Percentiles rank a stretch among this genome's conserved stretches.
These are phyloP conservation scores for Dicorynia guianensis DNA, from an alignment of 306 rosid genomes.

Conservation along the genomic window DNA sequence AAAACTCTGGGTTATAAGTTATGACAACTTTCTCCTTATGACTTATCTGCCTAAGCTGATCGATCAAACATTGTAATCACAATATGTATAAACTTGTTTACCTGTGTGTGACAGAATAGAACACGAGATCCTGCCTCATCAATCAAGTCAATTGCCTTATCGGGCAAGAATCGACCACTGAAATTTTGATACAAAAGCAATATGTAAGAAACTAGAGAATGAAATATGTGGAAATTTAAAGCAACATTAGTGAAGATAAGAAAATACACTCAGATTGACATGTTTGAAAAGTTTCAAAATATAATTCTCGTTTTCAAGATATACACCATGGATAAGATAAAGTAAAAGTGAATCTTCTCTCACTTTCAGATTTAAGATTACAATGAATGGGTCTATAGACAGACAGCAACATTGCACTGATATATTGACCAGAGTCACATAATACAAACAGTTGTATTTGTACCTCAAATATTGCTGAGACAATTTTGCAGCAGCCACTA, in stretches of 20 bases:
- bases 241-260: not conserved
- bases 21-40: constrained; percentile 55
- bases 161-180: constrained; percentile 38
- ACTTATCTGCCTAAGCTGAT: constrained; percentile 62
- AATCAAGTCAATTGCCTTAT: constrained; percentile 47
- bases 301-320: not conserved
- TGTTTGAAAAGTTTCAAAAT: too few relatives aligned
- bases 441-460: not conserved
- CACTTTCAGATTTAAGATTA: not conserved
- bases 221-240: not conserved
- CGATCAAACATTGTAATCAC: constrained; percentile 39
- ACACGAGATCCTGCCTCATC: constrained; percentile 45
- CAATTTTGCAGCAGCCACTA: constrained; percentile 69
- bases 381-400: not conserved
- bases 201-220: not conserved
- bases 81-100: not conserved
- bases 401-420: not conserved
- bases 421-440: not conserved
- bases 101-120: constrained; percentile 30
- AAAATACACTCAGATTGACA: not conserved
- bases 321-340: too few relatives aligned
- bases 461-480: constrained; percentile 74
- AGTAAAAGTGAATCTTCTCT: too few relatives aligned
- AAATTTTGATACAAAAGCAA: not conserved
- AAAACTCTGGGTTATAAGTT: too few relatives aligned